Evolutionary conservation across 192 early-diverging fungal species (phyloP), one percentile per base, ranked within the genome.

Genomic region (Coemansia sp.): DNA sequence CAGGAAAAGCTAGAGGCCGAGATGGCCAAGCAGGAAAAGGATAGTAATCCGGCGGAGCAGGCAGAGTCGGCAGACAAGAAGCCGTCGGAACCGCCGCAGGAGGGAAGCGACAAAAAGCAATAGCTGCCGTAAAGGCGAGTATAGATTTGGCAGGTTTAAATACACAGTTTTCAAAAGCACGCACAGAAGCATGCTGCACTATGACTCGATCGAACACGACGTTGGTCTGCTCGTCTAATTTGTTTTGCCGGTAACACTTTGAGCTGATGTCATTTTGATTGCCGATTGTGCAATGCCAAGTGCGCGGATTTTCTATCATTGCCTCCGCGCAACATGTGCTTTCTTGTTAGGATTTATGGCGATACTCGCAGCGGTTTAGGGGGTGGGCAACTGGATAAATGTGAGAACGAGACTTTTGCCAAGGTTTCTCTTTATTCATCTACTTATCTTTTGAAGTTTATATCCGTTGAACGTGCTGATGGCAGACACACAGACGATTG

Each of bases 1-100:
- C 75, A 82, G 51, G 68, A 74, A 38, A 82, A 72, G 46, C 59
- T 81, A 8, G 64, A 68, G 55, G 78, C 78, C 11, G 69, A 81
- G 46, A 68, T 74, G 31, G 44, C 62, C 11, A 59, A 73, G 46
- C 49, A 38, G 28, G 48, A 25, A 5, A 50, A 62, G 28, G n/a
- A 26, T 1, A 5, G 21, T 21, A 54, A 96, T 94, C 15, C 40
- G 40, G 3, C 40, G 15, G 40, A 42, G 4, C 40, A 42, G 40
- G 40, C 40, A 15, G 15, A 42, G 15, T 42, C 40, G 40, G 40
- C 40, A 15, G 40, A 42, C 12, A 42, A 42, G 40, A 42, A 42
- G 12, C 40, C 40, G 40, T 42, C 40, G 40, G 40, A 15, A 42
- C 15, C 12, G 40, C 15, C 7, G 40, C 40, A 42, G 40, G 40